These are phyloP conservation scores for Tolypocladium amazonense DNA, from an alignment of 2,329 filamentous ascomycete genomes.

Conservation along the genomic window DNA sequence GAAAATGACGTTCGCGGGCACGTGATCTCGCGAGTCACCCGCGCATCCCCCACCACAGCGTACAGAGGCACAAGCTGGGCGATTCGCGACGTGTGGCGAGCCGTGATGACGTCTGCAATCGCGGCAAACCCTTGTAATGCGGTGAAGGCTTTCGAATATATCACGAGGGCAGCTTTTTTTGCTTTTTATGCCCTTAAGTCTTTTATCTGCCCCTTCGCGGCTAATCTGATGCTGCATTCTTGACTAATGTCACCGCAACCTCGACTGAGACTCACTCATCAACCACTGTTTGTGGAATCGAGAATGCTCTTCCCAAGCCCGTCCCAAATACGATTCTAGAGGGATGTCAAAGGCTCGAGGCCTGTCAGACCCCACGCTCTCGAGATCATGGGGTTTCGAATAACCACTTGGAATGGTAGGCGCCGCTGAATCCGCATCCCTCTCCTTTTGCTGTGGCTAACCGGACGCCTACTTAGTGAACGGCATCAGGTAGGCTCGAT, in stretches of 20 bases:
- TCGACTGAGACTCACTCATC: neutral
- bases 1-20: constrained; percentile 6
- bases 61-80: neutral
- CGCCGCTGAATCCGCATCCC: neutral
- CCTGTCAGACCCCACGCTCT: neutral
- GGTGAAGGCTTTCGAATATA: neutral
- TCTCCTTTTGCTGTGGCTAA: constrained; percentile 1
- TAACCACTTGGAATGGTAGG: constrained; percentile 80
- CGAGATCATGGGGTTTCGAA: constrained; percentile 57
- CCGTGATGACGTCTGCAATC: neutral
- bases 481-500: constrained; percentile 51
- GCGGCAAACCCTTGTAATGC: neutral
- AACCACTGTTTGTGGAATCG: neutral
- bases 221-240: neutral
- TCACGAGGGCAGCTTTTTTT: neutral
- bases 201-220: neutral
- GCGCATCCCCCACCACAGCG: constrained; percentile 4
- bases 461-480: constrained; percentile 45
- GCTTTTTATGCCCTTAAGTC: neutral
- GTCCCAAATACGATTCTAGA: neutral
- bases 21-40: constrained; percentile 18
- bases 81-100: neutral
- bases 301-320: neutral
- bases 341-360: neutral
- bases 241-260: neutral